A percentile compares a stretch with the other conserved stretches of the same genome.
Evolutionary conservation across 2,329 filamentous ascomycete species (phyloP).

Genomic region (Westerdykella ornata): DNA sequence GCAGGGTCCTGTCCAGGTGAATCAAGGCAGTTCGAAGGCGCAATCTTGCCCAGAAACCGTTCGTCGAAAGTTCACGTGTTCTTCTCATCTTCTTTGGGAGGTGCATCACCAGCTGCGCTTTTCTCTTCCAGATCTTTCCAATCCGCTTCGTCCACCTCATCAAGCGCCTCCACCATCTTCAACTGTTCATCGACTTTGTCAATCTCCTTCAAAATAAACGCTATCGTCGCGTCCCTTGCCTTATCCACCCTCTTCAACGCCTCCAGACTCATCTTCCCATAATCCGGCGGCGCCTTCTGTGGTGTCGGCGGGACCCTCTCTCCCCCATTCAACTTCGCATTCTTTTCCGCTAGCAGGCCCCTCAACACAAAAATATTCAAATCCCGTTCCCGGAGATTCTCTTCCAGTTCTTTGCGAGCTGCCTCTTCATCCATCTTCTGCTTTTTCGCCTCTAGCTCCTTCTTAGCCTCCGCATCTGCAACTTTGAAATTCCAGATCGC

Average conservation of each 20-base stretch:
- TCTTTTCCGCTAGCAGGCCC: slow-evolving; percentile 41
- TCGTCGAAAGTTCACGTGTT: no score
- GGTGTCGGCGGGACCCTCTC: slow-evolving; percentile 21
- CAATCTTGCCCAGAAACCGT: no score
- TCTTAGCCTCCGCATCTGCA: slow-evolving; percentile 25
- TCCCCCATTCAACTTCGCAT: slow-evolving; percentile 24
- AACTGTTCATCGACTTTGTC: slow-evolving; percentile 44
- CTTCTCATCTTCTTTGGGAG: not conserved
- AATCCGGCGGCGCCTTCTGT: slow-evolving; percentile 35
- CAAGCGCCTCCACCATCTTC: slow-evolving; percentile 20
- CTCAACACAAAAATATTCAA: slow-evolving; percentile 45
- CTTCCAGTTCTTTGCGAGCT: slow-evolving; percentile 35
- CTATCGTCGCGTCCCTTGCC: slow-evolving; percentile 48
- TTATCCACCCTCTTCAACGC: slow-evolving; percentile 41
- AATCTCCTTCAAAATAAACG: slow-evolving; percentile 48
- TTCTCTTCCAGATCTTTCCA: slow-evolving; percentile 12
- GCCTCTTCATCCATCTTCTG: slow-evolving; percentile 33
- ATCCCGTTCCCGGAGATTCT: slow-evolving; percentile 39
- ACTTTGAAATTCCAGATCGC: slow-evolving; percentile 42
- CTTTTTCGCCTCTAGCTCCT: slow-evolving; percentile 34
- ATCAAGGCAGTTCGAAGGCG: no score
- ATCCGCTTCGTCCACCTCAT: slow-evolving; percentile 15
- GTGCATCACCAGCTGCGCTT: not conserved
- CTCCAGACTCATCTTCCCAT: slow-evolving; percentile 38
- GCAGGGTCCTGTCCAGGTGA: no score